Percentiles rank a stretch among this genome's conserved stretches.
Evolutionary conservation across 2,329 filamentous ascomycete genomes (phyloP).

Genomic region (Nigrospora osmanthi): DNA sequence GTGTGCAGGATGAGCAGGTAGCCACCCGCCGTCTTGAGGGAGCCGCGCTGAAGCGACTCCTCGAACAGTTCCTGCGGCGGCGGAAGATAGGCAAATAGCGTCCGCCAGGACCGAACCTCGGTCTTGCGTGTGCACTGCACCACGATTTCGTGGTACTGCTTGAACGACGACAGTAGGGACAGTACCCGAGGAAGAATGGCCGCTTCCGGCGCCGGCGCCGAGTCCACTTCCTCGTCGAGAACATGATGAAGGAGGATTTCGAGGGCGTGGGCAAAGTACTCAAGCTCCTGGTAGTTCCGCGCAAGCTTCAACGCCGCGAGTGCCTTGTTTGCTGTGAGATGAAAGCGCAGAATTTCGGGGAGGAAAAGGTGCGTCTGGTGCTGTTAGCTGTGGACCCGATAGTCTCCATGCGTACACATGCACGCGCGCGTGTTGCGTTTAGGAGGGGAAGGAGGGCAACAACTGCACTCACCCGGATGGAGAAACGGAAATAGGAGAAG

Average conservation of each 20-base stretch:
- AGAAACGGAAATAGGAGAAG: slow-evolving; percentile 84
- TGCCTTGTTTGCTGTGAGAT: slow-evolving; percentile 69
- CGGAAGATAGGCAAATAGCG: slow-evolving; percentile 84
- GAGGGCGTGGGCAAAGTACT: slow-evolving; percentile 88
- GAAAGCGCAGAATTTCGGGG: slow-evolving; percentile 75
- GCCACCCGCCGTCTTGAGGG: slow-evolving; percentile 88
- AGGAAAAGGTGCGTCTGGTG: slow-evolving; percentile 82
- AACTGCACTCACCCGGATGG: slow-evolving; percentile 62
- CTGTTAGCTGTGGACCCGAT: background rate
- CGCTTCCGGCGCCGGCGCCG: slow-evolving; percentile 51
- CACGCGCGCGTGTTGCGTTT: background rate
- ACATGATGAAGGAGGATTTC: slow-evolving; percentile 91
- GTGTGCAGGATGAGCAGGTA: slow-evolving; percentile 95
- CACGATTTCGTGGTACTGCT: slow-evolving; percentile 87
- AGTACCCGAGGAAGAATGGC: slow-evolving; percentile 57
- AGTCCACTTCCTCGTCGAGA: slow-evolving; percentile 87
- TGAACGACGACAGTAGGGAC: slow-evolving; percentile 63
- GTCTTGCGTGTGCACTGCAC: slow-evolving; percentile 97
- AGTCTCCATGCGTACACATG: background rate
- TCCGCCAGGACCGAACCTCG: slow-evolving; percentile 89
- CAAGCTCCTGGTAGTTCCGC: slow-evolving; percentile 76
- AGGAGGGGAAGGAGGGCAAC: no score
- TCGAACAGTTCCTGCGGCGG: slow-evolving; percentile 90
- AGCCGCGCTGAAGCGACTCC: slow-evolving; percentile 76
- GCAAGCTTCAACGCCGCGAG: slow-evolving; percentile 74